Evolutionary conservation across 805 yeast species (phyloP).

Genomic region (Ogataea saltuana): DNA sequence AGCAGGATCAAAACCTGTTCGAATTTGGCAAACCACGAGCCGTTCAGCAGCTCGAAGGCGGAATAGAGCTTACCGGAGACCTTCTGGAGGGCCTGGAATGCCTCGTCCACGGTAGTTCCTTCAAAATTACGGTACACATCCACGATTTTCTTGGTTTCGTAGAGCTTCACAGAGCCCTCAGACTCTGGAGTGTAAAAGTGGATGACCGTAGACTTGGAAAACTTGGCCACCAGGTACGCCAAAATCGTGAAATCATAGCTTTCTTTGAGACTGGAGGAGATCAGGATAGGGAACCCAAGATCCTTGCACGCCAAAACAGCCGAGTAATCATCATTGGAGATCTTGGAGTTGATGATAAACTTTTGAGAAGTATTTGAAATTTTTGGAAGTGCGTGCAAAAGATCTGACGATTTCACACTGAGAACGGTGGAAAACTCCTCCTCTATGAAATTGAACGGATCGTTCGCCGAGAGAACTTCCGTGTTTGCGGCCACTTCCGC

Average conservation of each 20-base stretch:
- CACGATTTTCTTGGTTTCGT: conserved; percentile 9
- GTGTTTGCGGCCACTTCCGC: conserved; percentile 1
- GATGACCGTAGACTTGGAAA: conserved; percentile 56
- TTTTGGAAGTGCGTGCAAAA: conserved; percentile 62
- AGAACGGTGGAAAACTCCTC: conserved; percentile 44
- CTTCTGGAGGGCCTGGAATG: conserved; percentile 35
- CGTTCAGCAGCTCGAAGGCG: conserved; percentile 40
- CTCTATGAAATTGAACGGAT: conserved; percentile 50
- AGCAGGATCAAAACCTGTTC: conserved; percentile 56
- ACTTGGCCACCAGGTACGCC: conserved; percentile 57
- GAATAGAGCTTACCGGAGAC: conserved; percentile 34
- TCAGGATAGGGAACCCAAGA: conserved; percentile 58
- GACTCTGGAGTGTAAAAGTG: conserved; percentile 56
- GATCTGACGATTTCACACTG: conserved; percentile 50
- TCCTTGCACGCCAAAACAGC: conserved; percentile 73
- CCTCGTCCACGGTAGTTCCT: conserved; percentile 35
- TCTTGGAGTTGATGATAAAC: conserved; percentile 61
- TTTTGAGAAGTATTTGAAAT: conserved; percentile 39
- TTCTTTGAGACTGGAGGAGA: conserved; percentile 63
- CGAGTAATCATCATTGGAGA: conserved; percentile 64
- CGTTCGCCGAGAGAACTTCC: conserved; percentile 42
- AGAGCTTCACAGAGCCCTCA: conserved; percentile 8
- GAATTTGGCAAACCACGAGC: conserved; percentile 27
- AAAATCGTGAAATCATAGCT: conserved; percentile 54
- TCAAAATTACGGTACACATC: conserved; percentile 21